These are phyloP conservation scores for Acmispon strigosus DNA, from an alignment of 306 rosid species.

Conservation along the genomic window DNA sequence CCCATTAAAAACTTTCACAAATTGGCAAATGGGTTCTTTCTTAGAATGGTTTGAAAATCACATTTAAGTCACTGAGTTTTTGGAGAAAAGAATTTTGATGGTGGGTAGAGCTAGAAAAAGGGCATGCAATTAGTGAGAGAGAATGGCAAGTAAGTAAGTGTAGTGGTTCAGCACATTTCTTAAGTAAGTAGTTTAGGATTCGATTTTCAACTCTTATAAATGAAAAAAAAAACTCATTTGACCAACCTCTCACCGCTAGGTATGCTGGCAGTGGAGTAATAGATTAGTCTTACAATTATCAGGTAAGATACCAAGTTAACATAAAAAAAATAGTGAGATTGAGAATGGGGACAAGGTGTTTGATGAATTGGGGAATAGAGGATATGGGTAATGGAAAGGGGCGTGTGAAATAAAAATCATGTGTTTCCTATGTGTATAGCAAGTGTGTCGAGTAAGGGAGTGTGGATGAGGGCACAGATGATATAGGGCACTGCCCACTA, in stretches of 20 bases:
- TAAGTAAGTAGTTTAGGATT: too few relatives aligned
- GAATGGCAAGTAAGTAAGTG: too few relatives aligned
- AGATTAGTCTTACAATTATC: too few relatives aligned
- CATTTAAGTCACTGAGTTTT: neutral
- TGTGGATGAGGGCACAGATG: conserved; percentile 50
- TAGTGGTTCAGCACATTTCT: too few relatives aligned
- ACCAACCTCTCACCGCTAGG: too few relatives aligned
- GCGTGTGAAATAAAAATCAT: conserved; percentile 47
- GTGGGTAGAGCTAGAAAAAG: conserved; percentile 21
- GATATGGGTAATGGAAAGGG: conserved; percentile 54
- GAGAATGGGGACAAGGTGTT: conserved; percentile 52
- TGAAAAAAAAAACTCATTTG: too few relatives aligned
- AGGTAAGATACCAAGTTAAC: too few relatives aligned
- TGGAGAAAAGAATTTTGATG: conserved; percentile 3
- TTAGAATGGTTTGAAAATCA: neutral
- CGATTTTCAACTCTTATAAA: too few relatives aligned
- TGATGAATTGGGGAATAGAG: conserved; percentile 38
- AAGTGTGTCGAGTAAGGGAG: conserved; percentile 54
- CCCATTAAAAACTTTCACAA: neutral
- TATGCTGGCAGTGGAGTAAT: too few relatives aligned
- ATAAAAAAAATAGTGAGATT: conserved; percentile 20
- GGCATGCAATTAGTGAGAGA: conserved; percentile 28
- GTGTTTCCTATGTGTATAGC: conserved; percentile 69
- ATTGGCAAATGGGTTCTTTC: neutral
- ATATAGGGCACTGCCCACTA: conserved; percentile 41